Base-by-base conservation (phyloP, 1,284 basidiomycete species). In the Chondrostereum purpureum region DNA sequence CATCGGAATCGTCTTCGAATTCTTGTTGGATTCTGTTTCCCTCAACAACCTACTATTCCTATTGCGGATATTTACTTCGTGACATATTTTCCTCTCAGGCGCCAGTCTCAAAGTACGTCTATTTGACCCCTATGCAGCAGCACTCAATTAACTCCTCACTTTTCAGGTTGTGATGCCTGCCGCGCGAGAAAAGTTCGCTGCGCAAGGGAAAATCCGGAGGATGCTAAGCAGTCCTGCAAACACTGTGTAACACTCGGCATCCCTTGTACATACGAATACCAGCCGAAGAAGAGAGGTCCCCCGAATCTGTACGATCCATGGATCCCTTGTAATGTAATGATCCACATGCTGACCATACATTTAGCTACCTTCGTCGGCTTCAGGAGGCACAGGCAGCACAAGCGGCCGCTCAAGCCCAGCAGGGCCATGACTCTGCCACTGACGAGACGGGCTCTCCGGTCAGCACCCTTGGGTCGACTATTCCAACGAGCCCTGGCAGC, bases 281-380 rank as follows among this genome's bases (percentile, higher is more conserved):
- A 88, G 63, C 90, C 90, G 13, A 92, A 91, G 72, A 92, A 92
- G 64, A 73, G 90, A 47, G 90, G 90, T 0, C 90, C 90, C 3
- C 90, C 89, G 1, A 92, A 92, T 63, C 70, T 92, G 87, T 92
- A 61, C 65, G 80, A 70, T 49, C 52, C 45, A n/a, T n/a, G n/a
- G n/a, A n/a, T 52, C 35, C 16, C 39, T 31, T 27, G 34, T 39
- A 13, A 16, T 33, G 10, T 31, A 41, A 41, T 46, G 43, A 42
- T 35, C 33, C 45, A 21, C 35, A 20, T 19, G 40, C 41, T 33
- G 43, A 47, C 33, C 38, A 38, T 45, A 43, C 42, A 38, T 48
- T 19, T 41, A 88, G 86, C 43, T 89, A 89, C 61, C 67, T 89
- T 42, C 76, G 87, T 24, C 77, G 87, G 11, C 69, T 89, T 21